Conservation (phyloP, 2,329 filamentous ascomycete species). For the Venturiaceae sp. region DNA sequence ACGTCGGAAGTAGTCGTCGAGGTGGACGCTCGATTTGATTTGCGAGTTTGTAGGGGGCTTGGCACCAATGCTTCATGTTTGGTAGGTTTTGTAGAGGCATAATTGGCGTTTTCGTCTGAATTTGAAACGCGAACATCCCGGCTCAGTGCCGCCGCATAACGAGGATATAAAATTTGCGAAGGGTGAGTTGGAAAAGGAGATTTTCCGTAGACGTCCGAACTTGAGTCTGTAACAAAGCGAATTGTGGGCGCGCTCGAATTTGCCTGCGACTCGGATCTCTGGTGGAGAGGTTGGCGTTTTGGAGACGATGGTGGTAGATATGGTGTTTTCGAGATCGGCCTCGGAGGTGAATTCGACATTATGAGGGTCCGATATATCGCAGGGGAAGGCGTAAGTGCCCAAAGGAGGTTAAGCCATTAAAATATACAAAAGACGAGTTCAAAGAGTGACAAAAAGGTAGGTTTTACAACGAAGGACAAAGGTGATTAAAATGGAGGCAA, state of each 20-base stretch:
- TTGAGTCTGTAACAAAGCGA: conserved; percentile 28
- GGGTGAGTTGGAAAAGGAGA: conserved; percentile 27
- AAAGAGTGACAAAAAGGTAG: not conserved
- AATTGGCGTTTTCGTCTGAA: conserved; percentile 23
- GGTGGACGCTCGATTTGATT: conserved; percentile 24
- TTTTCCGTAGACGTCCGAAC: conserved; percentile 26
- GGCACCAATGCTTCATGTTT: conserved; percentile 21
- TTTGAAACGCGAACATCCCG: conserved; percentile 29
- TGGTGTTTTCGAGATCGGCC: not conserved
- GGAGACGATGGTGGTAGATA: conserved; percentile 24
- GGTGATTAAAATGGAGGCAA: not conserved
- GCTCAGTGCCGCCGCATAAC: conserved; percentile 27
- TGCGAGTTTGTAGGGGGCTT: conserved; percentile 23
- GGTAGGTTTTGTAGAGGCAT: conserved; percentile 22
- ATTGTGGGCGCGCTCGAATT: conserved; percentile 24
- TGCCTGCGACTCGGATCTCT: conserved; percentile 25
- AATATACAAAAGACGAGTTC: not conserved
- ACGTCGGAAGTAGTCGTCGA: conserved; percentile 28
- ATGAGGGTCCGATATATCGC: not conserved
- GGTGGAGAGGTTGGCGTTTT: conserved; percentile 24
- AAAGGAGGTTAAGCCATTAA: conserved; percentile 6
- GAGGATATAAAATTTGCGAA: conserved; percentile 27
- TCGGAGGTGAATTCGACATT: conserved; percentile 5
- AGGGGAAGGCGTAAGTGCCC: not conserved
- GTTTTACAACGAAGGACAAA: not conserved